Evolutionary conservation across 179 eudicot species (phyloP).

Genomic region (Heliamphora ciliata): DNA sequence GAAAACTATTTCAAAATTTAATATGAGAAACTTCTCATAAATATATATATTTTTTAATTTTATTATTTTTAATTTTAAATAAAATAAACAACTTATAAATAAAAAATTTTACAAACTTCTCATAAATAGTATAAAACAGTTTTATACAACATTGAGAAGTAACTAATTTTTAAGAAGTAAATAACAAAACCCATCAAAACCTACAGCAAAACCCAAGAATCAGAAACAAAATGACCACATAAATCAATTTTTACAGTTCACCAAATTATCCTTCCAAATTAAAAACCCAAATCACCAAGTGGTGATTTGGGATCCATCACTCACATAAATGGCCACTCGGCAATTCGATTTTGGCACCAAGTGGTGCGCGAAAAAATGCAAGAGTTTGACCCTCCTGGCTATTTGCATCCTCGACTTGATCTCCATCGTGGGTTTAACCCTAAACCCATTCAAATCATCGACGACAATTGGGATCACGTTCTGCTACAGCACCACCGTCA

Average conservation of each 20-base stretch:
- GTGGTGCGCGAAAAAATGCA: conserved; percentile 58
- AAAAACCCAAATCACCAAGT: background rate
- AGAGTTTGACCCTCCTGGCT: conserved; percentile 60
- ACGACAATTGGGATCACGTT: conserved; percentile 33
- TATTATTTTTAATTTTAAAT: too few species aligned
- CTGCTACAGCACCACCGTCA: conserved; percentile 26
- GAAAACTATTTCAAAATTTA: too few species aligned
- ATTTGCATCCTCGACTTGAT: conserved; percentile 59
- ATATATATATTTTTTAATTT: too few species aligned
- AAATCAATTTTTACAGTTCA: conserved; percentile 4
- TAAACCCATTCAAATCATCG: conserved; percentile 41
- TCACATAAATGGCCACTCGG: conserved; percentile 41
- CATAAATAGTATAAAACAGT: too few species aligned
- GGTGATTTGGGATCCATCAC: conserved; percentile 44
- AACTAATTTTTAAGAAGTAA: too few species aligned
- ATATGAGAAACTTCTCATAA: too few species aligned
- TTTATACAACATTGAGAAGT: too few species aligned
- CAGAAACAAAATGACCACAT: too few species aligned
- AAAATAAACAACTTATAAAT: too few species aligned
- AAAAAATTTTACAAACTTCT: too few species aligned
- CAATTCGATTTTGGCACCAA: conserved; percentile 31
- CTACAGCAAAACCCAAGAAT: too few species aligned
- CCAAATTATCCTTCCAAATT: background rate
- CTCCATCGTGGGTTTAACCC: conserved; percentile 59
- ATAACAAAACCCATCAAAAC: too few species aligned